Percentiles rank a stretch among this genome's conserved stretches.
These are phyloP conservation scores for Cryptosporidium felis DNA, from an alignment of 169 alveolate genomes.

Conservation along the genomic window DNA sequence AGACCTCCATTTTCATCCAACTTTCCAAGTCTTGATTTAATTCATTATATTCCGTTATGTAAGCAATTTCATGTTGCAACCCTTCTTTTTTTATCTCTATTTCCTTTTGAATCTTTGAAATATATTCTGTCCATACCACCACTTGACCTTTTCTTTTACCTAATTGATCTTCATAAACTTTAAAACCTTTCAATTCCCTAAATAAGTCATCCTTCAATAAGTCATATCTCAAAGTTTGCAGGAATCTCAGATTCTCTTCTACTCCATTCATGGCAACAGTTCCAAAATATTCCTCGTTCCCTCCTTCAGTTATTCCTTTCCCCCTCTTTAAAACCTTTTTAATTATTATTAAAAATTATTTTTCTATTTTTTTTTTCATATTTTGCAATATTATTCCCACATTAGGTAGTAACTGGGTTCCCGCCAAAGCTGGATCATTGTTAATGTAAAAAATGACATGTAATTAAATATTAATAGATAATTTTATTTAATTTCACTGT, in stretches of 20 bases:
- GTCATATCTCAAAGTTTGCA: constrained; percentile 18
- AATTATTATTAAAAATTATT: too few species aligned
- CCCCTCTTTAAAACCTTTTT: neutral
- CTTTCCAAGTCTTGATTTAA: neutral
- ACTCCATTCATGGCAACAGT: constrained; percentile 56
- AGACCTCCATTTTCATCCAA: neutral
- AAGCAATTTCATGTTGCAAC: constrained; percentile 5
- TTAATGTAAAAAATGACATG: too few species aligned
- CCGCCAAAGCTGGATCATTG: too few species aligned
- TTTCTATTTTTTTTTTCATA: too few species aligned
- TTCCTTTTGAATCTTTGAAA: neutral
- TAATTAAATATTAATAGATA: too few species aligned
- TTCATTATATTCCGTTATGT: neutral
- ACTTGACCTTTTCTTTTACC: constrained; percentile 6
- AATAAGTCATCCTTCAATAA: constrained; percentile 18
- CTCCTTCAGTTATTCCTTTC: neutral
- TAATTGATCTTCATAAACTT: constrained; percentile 29
- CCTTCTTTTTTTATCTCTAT: constrained; percentile 11
- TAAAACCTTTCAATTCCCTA: constrained; percentile 1
- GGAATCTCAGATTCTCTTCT: constrained; percentile 5
- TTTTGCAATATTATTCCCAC: too few species aligned
- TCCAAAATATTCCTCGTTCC: neutral
- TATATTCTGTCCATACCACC: constrained; percentile 53
- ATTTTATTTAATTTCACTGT: too few species aligned
- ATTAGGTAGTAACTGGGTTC: too few species aligned